Percentiles rank a stretch among this genome's conserved stretches.
phyloP scores from a whole-genome alignment of 768 basidiomycete species.

The Pluteus cervinus region DNA sequence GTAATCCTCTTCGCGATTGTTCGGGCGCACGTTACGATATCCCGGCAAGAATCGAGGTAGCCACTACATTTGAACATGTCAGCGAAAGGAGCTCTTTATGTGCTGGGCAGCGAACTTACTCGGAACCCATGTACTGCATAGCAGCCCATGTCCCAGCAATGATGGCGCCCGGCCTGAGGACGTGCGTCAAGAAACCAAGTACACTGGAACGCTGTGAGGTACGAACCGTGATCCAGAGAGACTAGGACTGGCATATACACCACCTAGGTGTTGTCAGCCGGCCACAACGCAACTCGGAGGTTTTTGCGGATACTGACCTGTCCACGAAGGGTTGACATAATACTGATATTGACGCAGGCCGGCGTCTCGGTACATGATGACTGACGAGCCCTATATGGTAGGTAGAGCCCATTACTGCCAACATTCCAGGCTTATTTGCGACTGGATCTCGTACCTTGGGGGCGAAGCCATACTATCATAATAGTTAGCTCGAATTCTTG shows the following conservation, averaged over 20 bases:
- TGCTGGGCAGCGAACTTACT: conserved; percentile 41
- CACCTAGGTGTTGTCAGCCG: conserved; percentile 38
- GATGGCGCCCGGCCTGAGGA: conserved; percentile 74
- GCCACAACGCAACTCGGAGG: background rate
- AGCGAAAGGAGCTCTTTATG: conserved; percentile 1
- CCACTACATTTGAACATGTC: conserved; percentile 43
- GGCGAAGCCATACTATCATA: conserved; percentile 79
- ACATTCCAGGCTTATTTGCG: no score
- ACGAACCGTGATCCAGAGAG: conserved; percentile 84
- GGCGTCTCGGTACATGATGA: conserved; percentile 87
- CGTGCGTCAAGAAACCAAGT: conserved; percentile 1
- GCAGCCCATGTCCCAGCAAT: conserved; percentile 97
- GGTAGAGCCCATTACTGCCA: conserved; percentile 1
- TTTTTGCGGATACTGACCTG: conserved; percentile 47
- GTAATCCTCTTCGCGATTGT: conserved; percentile 63
- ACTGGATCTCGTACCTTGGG: conserved; percentile 64
- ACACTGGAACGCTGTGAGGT: background rate
- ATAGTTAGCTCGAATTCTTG: conserved; percentile 6
- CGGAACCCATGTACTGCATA: conserved; percentile 86
- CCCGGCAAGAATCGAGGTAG: conserved; percentile 78
- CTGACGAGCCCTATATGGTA: conserved; percentile 68
- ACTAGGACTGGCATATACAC: conserved; percentile 87
- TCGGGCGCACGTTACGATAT: conserved; percentile 73
- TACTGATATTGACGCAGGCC: conserved; percentile 80
- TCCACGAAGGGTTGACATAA: conserved; percentile 78